Evolutionary conservation across 176 grass and related monocot genomes (phyloP), one percentile per base, ranked within the genome.

Genomic region (Carex scoparia): DNA sequence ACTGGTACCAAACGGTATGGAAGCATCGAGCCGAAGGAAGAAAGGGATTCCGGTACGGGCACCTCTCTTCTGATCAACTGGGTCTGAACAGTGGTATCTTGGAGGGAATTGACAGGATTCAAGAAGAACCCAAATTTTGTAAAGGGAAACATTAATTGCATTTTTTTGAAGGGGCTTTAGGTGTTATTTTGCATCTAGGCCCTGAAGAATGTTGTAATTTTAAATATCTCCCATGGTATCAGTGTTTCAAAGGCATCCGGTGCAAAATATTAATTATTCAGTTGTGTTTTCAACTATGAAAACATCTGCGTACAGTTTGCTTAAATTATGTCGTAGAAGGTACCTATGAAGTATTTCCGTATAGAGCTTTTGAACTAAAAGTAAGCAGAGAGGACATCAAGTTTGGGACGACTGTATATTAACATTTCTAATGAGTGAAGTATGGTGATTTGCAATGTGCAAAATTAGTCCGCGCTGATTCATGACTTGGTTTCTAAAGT

Each of bases 11-110:
- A 5, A 53, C 51, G 53, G 38, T 27, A 49, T 77, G 53, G 84
- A 83, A 68, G 59, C 18, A 4, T 61, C 66, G 48, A 86, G 72
- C 84, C 80, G 88, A 48, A 86, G 88, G 80, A 90, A 90, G 84
- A 90, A 90, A 42, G 84, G 80, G 10, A 80, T 84, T 16, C 88
- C 88, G 9, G 66, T 84, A 58, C 88, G 88, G 55, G 80, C 88
- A 6, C 88, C 88, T 7, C 80, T 90, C 4, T 90, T 84, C 69
- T 90, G 69, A 90, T 53, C 28, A 82, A 54, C 44, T 81, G 28
- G 28, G n/a, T 19, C 53, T 16, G 60, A 54, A 46, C 48, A 55
- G 65, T 69, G 58, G 7, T 18, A 65, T 86, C 66, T 86, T 86
- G 69, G 53, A 78, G 54, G 69, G 30, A 65, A 49, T 82, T 82